phyloP scores from a whole-genome alignment of 1,139 yeast species.

The Saccharomyces uvarum region DNA sequence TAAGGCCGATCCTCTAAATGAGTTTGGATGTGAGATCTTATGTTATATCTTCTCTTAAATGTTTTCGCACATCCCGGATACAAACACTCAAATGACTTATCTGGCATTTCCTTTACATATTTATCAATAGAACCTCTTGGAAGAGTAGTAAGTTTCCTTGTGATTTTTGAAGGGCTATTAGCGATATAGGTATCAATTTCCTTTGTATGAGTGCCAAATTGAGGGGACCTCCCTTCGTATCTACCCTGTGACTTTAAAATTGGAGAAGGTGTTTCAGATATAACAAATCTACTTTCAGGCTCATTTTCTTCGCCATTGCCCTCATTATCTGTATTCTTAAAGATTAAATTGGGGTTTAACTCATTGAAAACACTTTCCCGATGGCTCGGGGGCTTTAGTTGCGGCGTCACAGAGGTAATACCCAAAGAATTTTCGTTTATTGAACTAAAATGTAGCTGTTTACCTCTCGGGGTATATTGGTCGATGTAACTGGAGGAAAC shows the following conservation, averaged over 20 bases:
- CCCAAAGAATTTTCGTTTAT: constrained; percentile 8
- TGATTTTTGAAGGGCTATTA: constrained; percentile 28
- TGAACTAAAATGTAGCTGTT: background rate
- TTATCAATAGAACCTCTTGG: constrained; percentile 88
- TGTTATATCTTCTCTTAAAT: constrained; percentile 84
- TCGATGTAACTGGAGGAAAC: constrained; percentile 18
- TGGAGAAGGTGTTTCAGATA: constrained; percentile 34
- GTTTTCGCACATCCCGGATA: constrained; percentile 75
- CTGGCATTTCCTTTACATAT: constrained; percentile 55
- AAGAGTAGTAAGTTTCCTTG: constrained; percentile 51
- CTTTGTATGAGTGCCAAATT: constrained; percentile 9
- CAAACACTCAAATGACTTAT: constrained; percentile 61
- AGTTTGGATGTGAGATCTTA: constrained; percentile 94
- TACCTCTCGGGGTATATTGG: constrained; percentile 14
- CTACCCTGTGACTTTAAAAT: constrained; percentile 30
- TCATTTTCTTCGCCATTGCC: constrained; percentile 6
- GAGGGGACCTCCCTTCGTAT: constrained; percentile 22
- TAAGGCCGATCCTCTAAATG: constrained; percentile 92
- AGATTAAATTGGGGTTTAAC: background rate
- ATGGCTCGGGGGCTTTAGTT: constrained; percentile 9
- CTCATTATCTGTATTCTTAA: background rate
- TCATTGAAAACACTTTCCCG: background rate
- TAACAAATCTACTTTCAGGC: constrained; percentile 18
- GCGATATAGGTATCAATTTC: background rate
- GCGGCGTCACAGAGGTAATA: constrained; percentile 10